Base-by-base conservation (phyloP, 2,329 filamentous ascomycete genomes). In the Aaosphaeria pasadenensis region DNA sequence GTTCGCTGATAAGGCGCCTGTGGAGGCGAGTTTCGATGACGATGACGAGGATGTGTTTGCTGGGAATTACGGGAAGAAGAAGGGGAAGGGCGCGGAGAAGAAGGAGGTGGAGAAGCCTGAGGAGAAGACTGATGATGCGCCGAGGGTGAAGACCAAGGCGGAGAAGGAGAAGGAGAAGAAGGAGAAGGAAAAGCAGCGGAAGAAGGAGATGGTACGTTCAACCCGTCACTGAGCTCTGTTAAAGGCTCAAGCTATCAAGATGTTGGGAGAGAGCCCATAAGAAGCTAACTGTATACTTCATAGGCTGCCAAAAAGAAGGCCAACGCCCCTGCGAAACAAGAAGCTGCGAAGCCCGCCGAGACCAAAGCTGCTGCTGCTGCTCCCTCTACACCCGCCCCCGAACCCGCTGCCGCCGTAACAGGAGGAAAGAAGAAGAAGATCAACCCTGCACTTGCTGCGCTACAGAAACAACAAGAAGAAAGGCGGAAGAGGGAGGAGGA, bases 81-180 rank as follows among this genome's bases (percentile, higher is more conserved):
- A 92, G 76, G 84, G 79, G 42, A 82, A 82, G 74, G 80, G 73
- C 62, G 66, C 43, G 29, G 44, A 66, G 52, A 44, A 56, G 67
- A 65, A 67, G 43, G 61, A 67, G 42, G 65, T 71, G 69, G 61
- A 59, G 41, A 56, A 56, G 40, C 56, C 59, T 40, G 61, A 77
- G 64, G 58, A 70, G 69, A 64, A 74, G 45, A 62, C 70, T 69
- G 64, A 60, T 28, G 68, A 65, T 36, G 62, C 52, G 29, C 63
- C 77, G 55, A 62, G 85, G 47, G 80, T 97, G 43, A 85, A 97
- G 75, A 95, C 90, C 36, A 99, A 97, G 82, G 94, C 95, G 49
- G 91, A 99, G 77, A 99, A 99, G 77, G 94, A 99, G 72, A 95
- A 90, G 74, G 80, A 92, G 65, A 97, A 92, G 81, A 99, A 96